Percentiles rank a stretch among this genome's conserved stretches.
These are phyloP conservation scores for Epichloe coenophiala DNA, from an alignment of 2,329 filamentous ascomycete species.

Conservation along the genomic window DNA sequence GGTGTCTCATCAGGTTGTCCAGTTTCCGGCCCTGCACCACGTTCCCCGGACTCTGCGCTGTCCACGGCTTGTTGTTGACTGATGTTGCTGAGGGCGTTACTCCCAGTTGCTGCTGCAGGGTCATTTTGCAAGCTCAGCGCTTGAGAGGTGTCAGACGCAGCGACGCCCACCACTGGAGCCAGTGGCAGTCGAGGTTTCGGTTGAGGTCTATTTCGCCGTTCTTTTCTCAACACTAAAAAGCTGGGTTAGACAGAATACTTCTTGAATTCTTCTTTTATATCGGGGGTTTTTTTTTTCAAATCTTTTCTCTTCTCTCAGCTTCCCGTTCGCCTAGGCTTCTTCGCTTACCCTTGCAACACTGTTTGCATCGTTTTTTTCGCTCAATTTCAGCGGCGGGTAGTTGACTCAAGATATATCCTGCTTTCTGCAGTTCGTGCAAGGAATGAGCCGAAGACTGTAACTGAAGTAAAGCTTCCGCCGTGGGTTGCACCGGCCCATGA, in stretches of 20 bases:
- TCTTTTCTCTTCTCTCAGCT: neutral
- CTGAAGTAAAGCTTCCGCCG: slow-evolving; percentile 9
- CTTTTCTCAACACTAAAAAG: neutral
- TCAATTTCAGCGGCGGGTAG: slow-evolving; percentile 14
- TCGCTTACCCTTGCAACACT: slow-evolving; percentile 14
- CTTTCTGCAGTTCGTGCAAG: slow-evolving; percentile 9
- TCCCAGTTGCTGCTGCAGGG: neutral
- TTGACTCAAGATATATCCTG: slow-evolving; percentile 15
- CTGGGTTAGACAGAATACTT: neutral
- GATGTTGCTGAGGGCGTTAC: neutral
- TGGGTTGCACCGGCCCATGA: slow-evolving; percentile 9
- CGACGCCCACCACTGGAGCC: neutral
- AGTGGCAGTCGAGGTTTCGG: neutral
- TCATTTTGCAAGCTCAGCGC: neutral
- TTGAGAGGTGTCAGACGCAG: neutral
- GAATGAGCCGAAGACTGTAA: slow-evolving; percentile 10
- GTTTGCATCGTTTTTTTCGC: slow-evolving; percentile 18
- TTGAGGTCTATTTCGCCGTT: neutral
- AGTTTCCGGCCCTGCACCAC: neutral
- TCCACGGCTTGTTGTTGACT: neutral
- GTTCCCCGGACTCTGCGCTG: neutral
- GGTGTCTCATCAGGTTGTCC: neutral
- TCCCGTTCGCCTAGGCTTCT: neutral
- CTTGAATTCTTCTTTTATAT: too few species aligned
- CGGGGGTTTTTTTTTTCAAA: neutral